phyloP scores from a whole-genome alignment of 176 grass and related monocot genomes.

The Zizania latifolia region DNA sequence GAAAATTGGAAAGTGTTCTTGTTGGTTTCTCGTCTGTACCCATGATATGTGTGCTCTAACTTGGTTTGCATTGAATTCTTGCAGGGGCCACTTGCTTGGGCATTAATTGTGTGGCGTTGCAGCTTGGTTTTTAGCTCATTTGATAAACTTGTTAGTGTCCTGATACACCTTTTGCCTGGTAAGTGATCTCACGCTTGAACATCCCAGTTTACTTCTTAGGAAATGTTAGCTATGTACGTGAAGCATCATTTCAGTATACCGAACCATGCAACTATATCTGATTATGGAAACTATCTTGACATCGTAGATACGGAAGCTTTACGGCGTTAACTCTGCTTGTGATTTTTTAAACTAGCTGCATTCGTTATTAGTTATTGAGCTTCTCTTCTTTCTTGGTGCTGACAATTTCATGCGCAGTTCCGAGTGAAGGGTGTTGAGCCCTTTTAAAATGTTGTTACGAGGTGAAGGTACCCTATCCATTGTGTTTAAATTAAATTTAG shows the following conservation, averaged over 20 bases:
- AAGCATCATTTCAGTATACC: neutral
- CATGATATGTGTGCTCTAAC: no score
- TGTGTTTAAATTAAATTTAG: neutral
- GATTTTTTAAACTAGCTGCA: neutral
- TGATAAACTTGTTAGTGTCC: slow-evolving; percentile 96
- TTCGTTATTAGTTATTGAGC: neutral
- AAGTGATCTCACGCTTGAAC: slow-evolving; percentile 26
- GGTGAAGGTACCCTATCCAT: neutral
- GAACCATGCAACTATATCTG: neutral
- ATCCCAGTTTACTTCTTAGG: neutral
- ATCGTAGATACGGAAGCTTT: neutral
- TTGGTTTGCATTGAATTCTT: slow-evolving; percentile 22
- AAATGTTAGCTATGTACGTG: neutral
- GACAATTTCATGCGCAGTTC: neutral
- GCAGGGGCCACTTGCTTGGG: slow-evolving; percentile 94
- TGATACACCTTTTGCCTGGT: slow-evolving; percentile 99
- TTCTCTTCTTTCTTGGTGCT: neutral
- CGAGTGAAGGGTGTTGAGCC: neutral
- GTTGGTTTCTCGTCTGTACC: neutral
- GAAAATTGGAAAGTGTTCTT: slow-evolving; percentile 12
- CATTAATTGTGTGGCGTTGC: slow-evolving; percentile 94
- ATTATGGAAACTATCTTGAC: neutral
- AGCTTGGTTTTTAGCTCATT: slow-evolving; percentile 97
- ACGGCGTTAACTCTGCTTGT: neutral
- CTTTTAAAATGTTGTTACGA: no score